Base-by-base conservation (phyloP, 2,329 filamentous ascomycete species). In the Trichoderma sp. region DNA sequence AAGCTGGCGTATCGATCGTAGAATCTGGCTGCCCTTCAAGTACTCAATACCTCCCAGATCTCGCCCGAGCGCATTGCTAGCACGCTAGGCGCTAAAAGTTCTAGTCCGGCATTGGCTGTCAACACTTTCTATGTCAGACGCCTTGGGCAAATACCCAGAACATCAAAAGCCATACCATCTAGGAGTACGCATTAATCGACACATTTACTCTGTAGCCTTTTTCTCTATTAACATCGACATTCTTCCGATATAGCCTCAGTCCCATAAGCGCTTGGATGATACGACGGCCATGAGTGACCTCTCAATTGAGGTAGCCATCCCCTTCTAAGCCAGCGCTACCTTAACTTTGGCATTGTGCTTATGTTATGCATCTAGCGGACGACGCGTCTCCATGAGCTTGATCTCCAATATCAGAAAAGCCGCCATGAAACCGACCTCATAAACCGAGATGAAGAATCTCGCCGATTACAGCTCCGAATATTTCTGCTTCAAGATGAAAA, bases 401-500 rank as follows among this genome's bases (percentile, higher is more conserved):
- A 96, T 77, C 81, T 91, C 71, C 87, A 87, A 74, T 92, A 94
- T 77, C 88, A 91, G 73, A 85, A 86, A 70, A 87, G 86, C 72
- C 80, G 87, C 67, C 88, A 91, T 73, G 84, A 89, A 67, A 86
- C 91, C 43, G 87, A 92, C 65, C 82, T 90, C 13, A 84, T 96
- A 68, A 82, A 88, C 73, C 92, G 92, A 75, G 89, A 93, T 72
- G 94, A 98, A 78, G 88, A 90, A 70, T 84, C 88, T 49, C 89
- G 94, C 59, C 86, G 89, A 72, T 80, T 93, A 64, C 88, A 88
- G 73, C 84, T 95, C 71, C 87, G 90, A 71, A 84, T 90, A 67
- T 81, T 94, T 66, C 80, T 94, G n/a, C 82, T 92, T n/a, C 85
- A 90, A 71, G 89, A 94, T 72, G 91, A 96, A 72, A 92, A 91